Evolutionary conservation across 208 protist species (phyloP).

Genomic region (Acanthamoeba sp.): DNA sequence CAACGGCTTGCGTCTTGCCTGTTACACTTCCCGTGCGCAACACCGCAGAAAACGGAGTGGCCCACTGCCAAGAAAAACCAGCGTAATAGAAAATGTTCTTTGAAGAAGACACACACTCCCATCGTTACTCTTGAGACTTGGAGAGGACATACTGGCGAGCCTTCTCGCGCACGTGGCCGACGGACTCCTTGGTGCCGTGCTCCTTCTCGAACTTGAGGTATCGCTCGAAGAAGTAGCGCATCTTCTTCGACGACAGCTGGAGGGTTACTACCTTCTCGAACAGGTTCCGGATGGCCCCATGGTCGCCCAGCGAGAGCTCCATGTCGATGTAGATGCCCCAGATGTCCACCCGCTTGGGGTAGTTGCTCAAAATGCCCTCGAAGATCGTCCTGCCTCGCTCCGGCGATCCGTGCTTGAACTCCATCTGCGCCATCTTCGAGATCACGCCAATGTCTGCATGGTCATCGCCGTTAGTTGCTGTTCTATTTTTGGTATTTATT

Average conservation of each 20-base stretch:
- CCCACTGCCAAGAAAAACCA: no score
- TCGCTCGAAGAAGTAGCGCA: slow-evolving; percentile 95
- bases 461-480: neutral
- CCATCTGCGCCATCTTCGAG: slow-evolving; percentile 90
- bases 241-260: slow-evolving; percentile 92
- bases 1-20: no score
- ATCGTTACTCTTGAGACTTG: slow-evolving; percentile 59
- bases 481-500: no score
- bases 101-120: no score
- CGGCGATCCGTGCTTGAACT: slow-evolving; percentile 91
- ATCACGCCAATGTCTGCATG: slow-evolving; percentile 85
- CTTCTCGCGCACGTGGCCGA: slow-evolving; percentile 95
- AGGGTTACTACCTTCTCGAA: slow-evolving; percentile 89
- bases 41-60: neutral
- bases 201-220: slow-evolving; percentile 97
- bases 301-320: slow-evolving; percentile 82
- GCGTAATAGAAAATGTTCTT: no score
- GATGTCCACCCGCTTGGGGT: slow-evolving; percentile 91
- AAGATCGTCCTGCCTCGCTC: slow-evolving; percentile 92
- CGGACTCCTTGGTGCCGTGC: slow-evolving; percentile 90
- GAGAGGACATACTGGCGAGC: slow-evolving; percentile 95
- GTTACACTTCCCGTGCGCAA: no score
- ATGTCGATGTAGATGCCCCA: slow-evolving; percentile 93
- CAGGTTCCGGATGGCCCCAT: slow-evolving; percentile 77
- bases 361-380: slow-evolving; percentile 81